Conservation (phyloP, 2,329 filamentous ascomycete species). For the Ceratocystis harringtonii region DNA sequence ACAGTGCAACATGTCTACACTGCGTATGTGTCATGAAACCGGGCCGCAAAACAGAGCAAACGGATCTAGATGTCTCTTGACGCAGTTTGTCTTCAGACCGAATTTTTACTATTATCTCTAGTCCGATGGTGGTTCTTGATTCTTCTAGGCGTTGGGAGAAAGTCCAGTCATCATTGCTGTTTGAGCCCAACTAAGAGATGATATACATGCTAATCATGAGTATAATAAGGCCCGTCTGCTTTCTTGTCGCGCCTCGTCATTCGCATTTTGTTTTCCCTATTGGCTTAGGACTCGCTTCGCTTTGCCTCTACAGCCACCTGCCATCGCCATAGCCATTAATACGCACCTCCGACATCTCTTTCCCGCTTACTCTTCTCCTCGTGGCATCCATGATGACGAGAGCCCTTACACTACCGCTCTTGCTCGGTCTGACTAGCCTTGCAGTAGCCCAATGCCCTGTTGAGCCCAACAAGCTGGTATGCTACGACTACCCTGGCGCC, state of each 20-base stretch:
- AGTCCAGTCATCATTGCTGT: neutral
- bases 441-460: slow-evolving; percentile 7
- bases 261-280: neutral
- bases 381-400: neutral
- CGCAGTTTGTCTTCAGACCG: neutral
- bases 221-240: neutral
- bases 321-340: neutral
- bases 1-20: neutral
- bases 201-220: neutral
- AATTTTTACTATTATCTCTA: neutral
- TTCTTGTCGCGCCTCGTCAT: neutral
- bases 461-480: slow-evolving; percentile 11
- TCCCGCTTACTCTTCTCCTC: neutral
- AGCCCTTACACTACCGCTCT: neutral
- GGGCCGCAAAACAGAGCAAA: neutral
- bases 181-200: neutral
- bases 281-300: neutral
- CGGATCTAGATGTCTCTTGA: neutral
- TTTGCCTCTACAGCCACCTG: neutral
- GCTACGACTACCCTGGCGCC: slow-evolving; percentile 17
- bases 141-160: neutral
- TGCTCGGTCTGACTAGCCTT: neutral
- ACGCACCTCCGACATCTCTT: neutral
- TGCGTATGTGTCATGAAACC: neutral
- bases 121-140: neutral